Evolutionary conservation across 2,329 filamentous ascomycete species (phyloP).

Genomic region (Pseudovirgaria hyperparasitica): DNA sequence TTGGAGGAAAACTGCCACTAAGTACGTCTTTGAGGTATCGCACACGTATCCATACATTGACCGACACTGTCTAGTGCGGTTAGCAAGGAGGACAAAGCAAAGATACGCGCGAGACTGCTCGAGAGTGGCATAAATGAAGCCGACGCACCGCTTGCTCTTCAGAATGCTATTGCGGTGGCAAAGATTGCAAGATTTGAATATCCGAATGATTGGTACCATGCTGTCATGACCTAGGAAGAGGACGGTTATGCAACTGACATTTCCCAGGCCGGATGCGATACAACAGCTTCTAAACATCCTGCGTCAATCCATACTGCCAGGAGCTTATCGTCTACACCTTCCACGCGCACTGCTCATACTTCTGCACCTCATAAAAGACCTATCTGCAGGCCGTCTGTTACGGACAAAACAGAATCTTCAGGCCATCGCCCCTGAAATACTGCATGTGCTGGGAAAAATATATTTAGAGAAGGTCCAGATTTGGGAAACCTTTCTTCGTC

Average conservation of each 20-base stretch:
- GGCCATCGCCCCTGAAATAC: slow-evolving; percentile 66
- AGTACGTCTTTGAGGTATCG: slow-evolving; percentile 27
- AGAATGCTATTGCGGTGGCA: slow-evolving; percentile 77
- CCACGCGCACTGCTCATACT: slow-evolving; percentile 63
- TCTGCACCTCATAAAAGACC: slow-evolving; percentile 79
- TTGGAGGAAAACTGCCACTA: slow-evolving; percentile 72
- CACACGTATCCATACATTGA: slow-evolving; percentile 6
- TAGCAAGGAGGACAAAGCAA: slow-evolving; percentile 56
- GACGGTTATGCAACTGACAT: slow-evolving; percentile 7
- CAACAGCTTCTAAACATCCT: slow-evolving; percentile 40
- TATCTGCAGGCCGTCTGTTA: slow-evolving; percentile 66
- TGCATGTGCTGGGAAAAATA: slow-evolving; percentile 65
- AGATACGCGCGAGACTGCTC: slow-evolving; percentile 64
- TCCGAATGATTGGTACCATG: slow-evolving; percentile 60
- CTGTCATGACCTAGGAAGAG: background rate
- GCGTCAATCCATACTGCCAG: slow-evolving; percentile 38
- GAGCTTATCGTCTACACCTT: slow-evolving; percentile 52
- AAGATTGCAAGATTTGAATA: slow-evolving; percentile 87
- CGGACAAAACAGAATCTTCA: slow-evolving; percentile 67
- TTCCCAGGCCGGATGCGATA: slow-evolving; percentile 24
- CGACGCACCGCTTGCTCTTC: slow-evolving; percentile 62
- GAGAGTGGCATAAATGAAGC: slow-evolving; percentile 66
- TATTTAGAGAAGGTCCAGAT: slow-evolving; percentile 60
- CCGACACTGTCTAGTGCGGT: slow-evolving; percentile 36
- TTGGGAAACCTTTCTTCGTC: slow-evolving; percentile 53